Base-by-base conservation (phyloP, 177 flowering plant genomes). In the Vitis hybrid region DNA sequence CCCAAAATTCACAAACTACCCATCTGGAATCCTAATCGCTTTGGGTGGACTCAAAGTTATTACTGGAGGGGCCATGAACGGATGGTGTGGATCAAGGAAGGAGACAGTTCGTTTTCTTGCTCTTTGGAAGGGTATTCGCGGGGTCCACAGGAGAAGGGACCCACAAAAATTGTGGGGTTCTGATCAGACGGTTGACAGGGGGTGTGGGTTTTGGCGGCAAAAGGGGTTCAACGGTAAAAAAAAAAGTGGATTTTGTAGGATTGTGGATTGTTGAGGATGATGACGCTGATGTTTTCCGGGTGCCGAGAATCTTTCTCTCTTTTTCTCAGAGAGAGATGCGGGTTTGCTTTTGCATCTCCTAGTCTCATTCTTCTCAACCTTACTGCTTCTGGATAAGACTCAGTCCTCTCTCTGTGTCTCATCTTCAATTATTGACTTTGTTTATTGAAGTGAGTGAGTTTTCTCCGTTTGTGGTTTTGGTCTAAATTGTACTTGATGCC, bases 41-140 rank as follows among this genome's bases (percentile, higher is more conserved):
- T 82, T 72, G 73, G 79, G 75, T 78, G 75, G 79, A 82, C 84
- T 85, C 87, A 82, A 84, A 80, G 78, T 65, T 62, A 66, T 71
- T n/a, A 66, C 58, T 52, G 51, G 71, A 50, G 71, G 64, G 65
- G 62, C 70, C 59, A 71, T 54, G 47, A 63, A 73, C 68, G 59
- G 68, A 72, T 64, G 75, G 76, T 70, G 79, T 51, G 68, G 82
- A 66, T 72, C 69, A 70, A 70, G 62, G 61, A 69, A 59, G 64
- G 51, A 70, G 72, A 67, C 78, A 60, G 49, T 53, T 73, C 69
- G 64, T 68, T 81, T 69, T 67, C 70, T 79, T 73, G 74, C 71
- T 70, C 65, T 63, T 74, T 70, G 84, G 82, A 76, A 71, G 56
- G 56, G 44, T 56, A 69, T 67, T 62, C 19, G 47, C 22, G 65